Evolutionary conservation across 2,329 filamentous ascomycete genomes (phyloP), one percentile per base, ranked within the genome.

Genomic region (Penicillium corylophilum): DNA sequence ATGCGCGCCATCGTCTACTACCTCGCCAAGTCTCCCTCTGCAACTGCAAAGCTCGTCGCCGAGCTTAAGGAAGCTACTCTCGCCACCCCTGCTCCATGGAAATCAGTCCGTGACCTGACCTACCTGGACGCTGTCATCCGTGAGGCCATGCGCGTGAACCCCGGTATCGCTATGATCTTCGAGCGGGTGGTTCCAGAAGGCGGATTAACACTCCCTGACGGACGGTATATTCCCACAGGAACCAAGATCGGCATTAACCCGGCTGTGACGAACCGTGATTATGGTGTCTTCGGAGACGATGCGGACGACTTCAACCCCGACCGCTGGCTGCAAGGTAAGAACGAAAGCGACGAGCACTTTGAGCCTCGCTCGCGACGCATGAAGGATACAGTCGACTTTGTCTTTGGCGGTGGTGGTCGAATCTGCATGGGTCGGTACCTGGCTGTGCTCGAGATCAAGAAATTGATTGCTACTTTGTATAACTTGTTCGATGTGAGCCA

Each of bases 371-470:
- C 71, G 31, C 55, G 60, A 8, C 54, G 56, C 5, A 77, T 76
- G 72, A 74, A 74, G 39, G 64, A 69, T 26, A 60, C 55, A 5
- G 58, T 69, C 0, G 70, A 74, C 53, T 59, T 77, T 24, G 65
- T 67, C 1, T 83, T 83, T 56, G 80, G 81, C 20, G 80, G 76
- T 10, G 81, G 81, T 23, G 74, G 74, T 8, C 78, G 82, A 43
- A 65, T 82, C 3, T 83, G 81, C 62, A 81, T 82, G 52, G 81
- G 80, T 18, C 74, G 78, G 4, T 80, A 82, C 61, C 62, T 83
- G 28, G 80, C 79, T 0, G 67, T 82, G 36, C 67, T 83, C 24
- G 81, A 83, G 66, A 81, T 83, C 59, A 81, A 83, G 69, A 85
- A 85, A 71, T 74, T 84, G 31, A 67, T 82, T 31, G 80, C 80